Evolutionary conservation across 306 rosid species (phyloP).

Genomic region (Fagus crenata): DNA sequence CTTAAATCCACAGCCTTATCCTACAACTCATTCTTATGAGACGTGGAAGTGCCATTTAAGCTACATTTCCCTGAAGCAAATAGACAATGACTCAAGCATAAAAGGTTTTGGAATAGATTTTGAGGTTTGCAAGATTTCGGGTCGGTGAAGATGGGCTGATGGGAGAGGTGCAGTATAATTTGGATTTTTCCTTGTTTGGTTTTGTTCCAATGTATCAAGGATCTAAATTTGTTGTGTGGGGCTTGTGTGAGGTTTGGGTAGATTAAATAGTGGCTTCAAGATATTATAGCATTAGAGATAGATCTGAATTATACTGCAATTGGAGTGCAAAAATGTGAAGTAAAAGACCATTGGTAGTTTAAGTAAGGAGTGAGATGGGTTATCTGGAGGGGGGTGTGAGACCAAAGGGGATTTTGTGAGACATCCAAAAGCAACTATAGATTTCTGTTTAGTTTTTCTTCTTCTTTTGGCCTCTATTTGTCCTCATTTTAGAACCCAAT

Average conservation of each 20-base stretch:
- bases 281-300: background rate
- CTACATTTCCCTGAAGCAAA: background rate
- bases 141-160: background rate
- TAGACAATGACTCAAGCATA: background rate
- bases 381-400: conserved; percentile 1
- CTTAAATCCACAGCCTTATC: too few relatives aligned
- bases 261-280: background rate
- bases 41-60: too few relatives aligned
- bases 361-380: background rate
- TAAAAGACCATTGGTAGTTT: background rate
- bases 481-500: conserved; percentile 13
- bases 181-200: background rate
- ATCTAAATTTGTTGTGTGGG: background rate
- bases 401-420: background rate
- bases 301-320: background rate
- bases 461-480: background rate
- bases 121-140: background rate
- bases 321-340: background rate
- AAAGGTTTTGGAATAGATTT: background rate
- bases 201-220: background rate
- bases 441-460: conserved; percentile 11
- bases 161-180: background rate
- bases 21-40: too few relatives aligned
- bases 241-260: background rate
- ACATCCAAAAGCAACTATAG: background rate